Percentiles rank a stretch among this genome's conserved stretches.
These are phyloP conservation scores for Penicillium brasilianum DNA, from an alignment of 2,329 filamentous ascomycete genomes.

Conservation along the genomic window DNA sequence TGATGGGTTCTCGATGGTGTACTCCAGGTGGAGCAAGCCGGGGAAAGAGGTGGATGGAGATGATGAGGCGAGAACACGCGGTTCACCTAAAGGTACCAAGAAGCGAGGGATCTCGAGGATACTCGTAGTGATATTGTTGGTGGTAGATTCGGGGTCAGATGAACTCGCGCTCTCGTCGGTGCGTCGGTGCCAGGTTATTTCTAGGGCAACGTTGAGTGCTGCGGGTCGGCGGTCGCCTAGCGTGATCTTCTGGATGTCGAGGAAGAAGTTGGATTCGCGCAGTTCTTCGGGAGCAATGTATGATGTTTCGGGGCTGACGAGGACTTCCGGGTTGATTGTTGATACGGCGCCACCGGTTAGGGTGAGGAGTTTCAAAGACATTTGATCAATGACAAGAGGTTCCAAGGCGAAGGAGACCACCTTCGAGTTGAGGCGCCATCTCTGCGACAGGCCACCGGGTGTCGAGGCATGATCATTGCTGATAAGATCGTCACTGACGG, in stretches of 20 bases:
- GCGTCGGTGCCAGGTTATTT: constrained; percentile 76
- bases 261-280: constrained; percentile 72
- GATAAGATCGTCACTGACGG: constrained; percentile 55
- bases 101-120: constrained; percentile 79
- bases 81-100: constrained; percentile 79
- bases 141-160: constrained; percentile 31
- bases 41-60: constrained; percentile 40
- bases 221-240: constrained; percentile 82
- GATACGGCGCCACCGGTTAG: constrained; percentile 68
- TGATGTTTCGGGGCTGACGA: constrained; percentile 36
- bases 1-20: constrained; percentile 90
- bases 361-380: constrained; percentile 66
- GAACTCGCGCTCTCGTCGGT: constrained; percentile 37
- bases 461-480: constrained; percentile 34
- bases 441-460: constrained; percentile 72
- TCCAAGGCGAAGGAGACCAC: constrained; percentile 77
- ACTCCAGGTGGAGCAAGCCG: constrained; percentile 57
- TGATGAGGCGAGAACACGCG: constrained; percentile 72
- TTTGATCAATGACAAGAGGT: constrained; percentile 64
- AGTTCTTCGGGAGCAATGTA: constrained; percentile 69
- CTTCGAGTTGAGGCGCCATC: constrained; percentile 76
- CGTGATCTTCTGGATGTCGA: constrained; percentile 75
- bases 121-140: constrained; percentile 66
- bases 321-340: constrained; percentile 44
- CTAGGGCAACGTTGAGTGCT: constrained; percentile 73